Percentiles rank a stretch among this genome's conserved stretches.
Conservation (phyloP, 371 early-diverging fungal genomes). For the Lichtheimia ramosa region DNA sequence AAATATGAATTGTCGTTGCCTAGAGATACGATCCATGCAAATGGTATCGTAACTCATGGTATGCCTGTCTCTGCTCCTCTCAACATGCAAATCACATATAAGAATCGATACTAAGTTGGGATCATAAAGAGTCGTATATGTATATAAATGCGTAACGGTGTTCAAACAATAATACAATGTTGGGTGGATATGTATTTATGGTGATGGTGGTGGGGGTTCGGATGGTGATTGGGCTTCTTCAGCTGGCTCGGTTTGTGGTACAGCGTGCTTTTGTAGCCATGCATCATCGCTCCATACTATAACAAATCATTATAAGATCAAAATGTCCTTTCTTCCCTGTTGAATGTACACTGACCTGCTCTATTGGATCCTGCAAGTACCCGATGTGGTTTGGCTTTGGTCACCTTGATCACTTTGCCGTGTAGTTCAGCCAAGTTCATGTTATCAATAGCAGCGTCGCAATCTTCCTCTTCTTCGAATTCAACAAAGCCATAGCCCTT, state of each 20-base stretch:
- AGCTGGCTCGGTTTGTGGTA: constrained; percentile 22
- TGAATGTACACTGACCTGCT: constrained; percentile 39
- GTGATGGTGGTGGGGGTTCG: constrained; percentile 14
- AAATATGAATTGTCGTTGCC: constrained; percentile 28
- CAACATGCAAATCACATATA: too few relatives aligned
- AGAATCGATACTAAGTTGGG: too few relatives aligned
- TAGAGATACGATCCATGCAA: constrained; percentile 22
- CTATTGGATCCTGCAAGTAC: constrained; percentile 59
- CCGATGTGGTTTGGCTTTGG: constrained; percentile 74
- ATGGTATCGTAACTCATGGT: constrained; percentile 12
- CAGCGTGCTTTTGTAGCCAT: constrained; percentile 67
- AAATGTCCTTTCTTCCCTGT: not conserved
- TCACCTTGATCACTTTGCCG: constrained; percentile 89
- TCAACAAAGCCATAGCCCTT: constrained; percentile 96
- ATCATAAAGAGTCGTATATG: too few relatives aligned
- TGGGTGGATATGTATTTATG: not conserved
- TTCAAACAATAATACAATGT: too few relatives aligned
- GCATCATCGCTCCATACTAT: constrained; percentile 78
- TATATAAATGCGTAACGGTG: too few relatives aligned
- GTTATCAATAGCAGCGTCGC: constrained; percentile 89
- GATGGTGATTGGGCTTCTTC: constrained; percentile 11
- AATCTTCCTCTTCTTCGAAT: constrained; percentile 85
- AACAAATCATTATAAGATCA: not conserved
- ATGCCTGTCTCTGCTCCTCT: too few relatives aligned
- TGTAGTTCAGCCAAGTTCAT: constrained; percentile 89